Evolutionary conservation across 129 eudicot genomes (phyloP), one percentile per base, ranked within the genome.

Genomic region (Flaveria ramosissima): DNA sequence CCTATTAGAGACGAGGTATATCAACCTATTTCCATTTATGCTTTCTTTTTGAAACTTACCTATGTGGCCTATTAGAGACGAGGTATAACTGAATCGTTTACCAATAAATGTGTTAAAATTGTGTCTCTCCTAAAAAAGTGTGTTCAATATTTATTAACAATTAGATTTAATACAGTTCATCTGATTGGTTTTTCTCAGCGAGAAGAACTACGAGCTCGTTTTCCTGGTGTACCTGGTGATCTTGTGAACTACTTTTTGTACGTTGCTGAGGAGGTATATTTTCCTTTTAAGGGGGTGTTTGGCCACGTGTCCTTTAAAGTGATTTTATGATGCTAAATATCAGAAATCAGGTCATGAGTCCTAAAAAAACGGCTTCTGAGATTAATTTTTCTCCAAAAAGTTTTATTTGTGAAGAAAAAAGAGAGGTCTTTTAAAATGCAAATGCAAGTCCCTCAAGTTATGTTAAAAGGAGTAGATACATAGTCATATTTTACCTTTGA

Each of bases 161-260:
- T 50, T 6, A 7, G 19, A 41, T 63, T 45, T 68, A n/a, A 77
- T 3, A 24, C 69, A 59, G 43, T 69, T 26, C 17, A 30, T n/a
- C 42, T 78, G 59, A 62, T 61, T 24, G 10, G 48, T 19, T 71
- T 21, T 65, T 55, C 71, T 36, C 92, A 95, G 99, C 84, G 99
- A 72, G 99, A 95, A 84, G 99, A 95, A 82, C 47, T 95, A 71
- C 88, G 99, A 70, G 99, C 99, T 69, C 99, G 99, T 72, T 95
- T 95, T 86, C 99, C 99, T 48, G 97, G 99, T 72, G 96, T 95
- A 13, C 99, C 99, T 9, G 97, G 90, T 83, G 99, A 95, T 81
- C 99, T 95, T 42, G 99, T 95, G 80, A 95, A 95, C 85, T 95
- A 84, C 97, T 95, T 95, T 80, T 79, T 91, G 56, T 95, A 89